A percentile compares a stretch with the other conserved stretches of the same genome.
phyloP scores from a whole-genome alignment of 2,329 filamentous ascomycete species.

The Microsporum ferrugineum region DNA sequence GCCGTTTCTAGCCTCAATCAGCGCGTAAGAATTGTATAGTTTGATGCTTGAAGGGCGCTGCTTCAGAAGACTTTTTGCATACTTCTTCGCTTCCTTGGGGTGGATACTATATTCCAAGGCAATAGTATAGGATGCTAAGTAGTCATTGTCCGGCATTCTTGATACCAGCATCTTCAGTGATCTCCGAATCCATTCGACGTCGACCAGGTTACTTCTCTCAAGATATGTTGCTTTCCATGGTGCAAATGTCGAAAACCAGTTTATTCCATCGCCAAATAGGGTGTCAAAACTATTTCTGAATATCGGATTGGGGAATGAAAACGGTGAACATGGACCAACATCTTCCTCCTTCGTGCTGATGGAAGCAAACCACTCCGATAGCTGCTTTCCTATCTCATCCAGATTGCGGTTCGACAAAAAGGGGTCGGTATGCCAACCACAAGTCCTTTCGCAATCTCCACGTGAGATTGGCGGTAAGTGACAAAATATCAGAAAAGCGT shows the following conservation, averaged over 20 bases:
- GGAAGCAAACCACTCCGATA: constrained; percentile 21
- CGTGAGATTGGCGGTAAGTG: constrained; percentile 40
- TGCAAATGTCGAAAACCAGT: constrained; percentile 38
- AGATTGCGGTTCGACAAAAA: constrained; percentile 40
- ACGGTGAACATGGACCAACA: constrained; percentile 16
- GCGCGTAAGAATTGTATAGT: constrained; percentile 69
- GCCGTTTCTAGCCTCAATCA: constrained; percentile 53
- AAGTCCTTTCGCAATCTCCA: constrained; percentile 18
- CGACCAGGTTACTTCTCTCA: constrained; percentile 25
- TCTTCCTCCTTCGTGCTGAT: constrained; percentile 7
- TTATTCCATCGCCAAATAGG: constrained; percentile 39
- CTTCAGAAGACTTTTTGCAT: constrained; percentile 64
- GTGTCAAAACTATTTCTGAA: constrained; percentile 40
- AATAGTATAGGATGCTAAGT: constrained; percentile 57
- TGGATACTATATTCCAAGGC: constrained; percentile 53
- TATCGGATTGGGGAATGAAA: constrained; percentile 28
- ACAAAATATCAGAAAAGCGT: constrained; percentile 61
- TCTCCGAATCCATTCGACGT: constrained; percentile 40
- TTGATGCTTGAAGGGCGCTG: constrained; percentile 49
- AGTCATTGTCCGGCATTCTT: constrained; percentile 33
- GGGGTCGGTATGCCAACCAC: constrained; percentile 40
- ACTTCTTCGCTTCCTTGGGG: constrained; percentile 49
- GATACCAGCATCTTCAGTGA: constrained; percentile 48
- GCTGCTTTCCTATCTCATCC: constrained; percentile 17
- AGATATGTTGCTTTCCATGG: constrained; percentile 21